phyloP scores from a whole-genome alignment of 2,329 filamentous ascomycete genomes.

The Proliferodiscus dingleyae region DNA sequence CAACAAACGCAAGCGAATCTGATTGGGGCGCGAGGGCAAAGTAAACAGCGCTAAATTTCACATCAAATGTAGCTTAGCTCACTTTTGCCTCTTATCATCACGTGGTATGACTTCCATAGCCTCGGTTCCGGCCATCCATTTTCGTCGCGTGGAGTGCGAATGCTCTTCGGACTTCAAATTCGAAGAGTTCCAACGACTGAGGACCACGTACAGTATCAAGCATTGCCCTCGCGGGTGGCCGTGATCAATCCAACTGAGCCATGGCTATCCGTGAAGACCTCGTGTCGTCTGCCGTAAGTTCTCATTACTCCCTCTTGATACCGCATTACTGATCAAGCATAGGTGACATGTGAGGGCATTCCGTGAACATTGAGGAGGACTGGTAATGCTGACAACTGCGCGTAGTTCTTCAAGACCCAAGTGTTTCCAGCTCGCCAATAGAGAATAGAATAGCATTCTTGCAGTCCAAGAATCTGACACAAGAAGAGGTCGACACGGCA shows the following conservation, averaged over 20 bases:
- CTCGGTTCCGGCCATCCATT: slow-evolving; percentile 20
- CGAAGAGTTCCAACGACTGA: not conserved
- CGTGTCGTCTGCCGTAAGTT: slow-evolving; percentile 70
- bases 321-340: slow-evolving; percentile 23
- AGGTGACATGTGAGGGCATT: slow-evolving; percentile 34
- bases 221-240: not conserved
- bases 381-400: slow-evolving; percentile 16
- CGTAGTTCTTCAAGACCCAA: slow-evolving; percentile 88
- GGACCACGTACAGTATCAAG: not conserved
- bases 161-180: slow-evolving; percentile 1
- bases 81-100: slow-evolving; percentile 2
- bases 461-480: slow-evolving; percentile 92
- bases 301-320: not conserved
- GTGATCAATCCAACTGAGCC: slow-evolving; percentile 23
- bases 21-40: slow-evolving; percentile 10
- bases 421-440: slow-evolving; percentile 80
- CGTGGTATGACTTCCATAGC: not conserved
- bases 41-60: slow-evolving; percentile 17
- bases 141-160: not conserved
- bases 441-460: slow-evolving; percentile 92
- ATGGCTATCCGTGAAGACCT: slow-evolving; percentile 94
- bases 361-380: not conserved
- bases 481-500: slow-evolving; percentile 87
- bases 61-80: slow-evolving; percentile 8
- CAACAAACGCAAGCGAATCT: slow-evolving; percentile 11